Percentiles rank a stretch among this genome's conserved stretches.
phyloP scores from a whole-genome alignment of 345 rosid species.

The Hibiscus tridactylites region DNA sequence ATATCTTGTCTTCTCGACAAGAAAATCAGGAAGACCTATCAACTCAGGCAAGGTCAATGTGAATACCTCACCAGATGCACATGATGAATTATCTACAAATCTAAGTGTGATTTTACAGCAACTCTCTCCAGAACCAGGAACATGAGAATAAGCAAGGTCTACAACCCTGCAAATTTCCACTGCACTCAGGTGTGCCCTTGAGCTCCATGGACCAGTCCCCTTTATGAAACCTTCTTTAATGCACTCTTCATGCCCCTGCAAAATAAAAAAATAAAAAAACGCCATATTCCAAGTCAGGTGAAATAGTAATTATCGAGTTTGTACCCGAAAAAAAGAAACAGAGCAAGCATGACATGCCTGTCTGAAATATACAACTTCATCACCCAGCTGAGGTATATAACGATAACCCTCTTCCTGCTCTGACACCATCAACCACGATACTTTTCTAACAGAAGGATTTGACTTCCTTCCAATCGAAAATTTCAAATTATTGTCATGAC shows the following conservation, averaged over 20 bases:
- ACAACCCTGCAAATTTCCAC: constrained; percentile 79
- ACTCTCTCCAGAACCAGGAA: constrained; percentile 91
- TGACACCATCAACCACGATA: constrained; percentile 81
- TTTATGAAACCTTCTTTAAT: constrained; percentile 25
- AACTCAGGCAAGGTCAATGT: constrained; percentile 75
- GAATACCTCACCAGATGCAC: constrained; percentile 44
- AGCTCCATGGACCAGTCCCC: constrained; percentile 59
- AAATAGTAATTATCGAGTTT: neutral
- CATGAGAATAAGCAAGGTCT: constrained; percentile 56
- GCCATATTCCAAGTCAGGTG: constrained; percentile 5
- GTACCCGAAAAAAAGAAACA: neutral
- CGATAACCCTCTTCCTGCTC: constrained; percentile 84
- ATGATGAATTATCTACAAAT: constrained; percentile 59
- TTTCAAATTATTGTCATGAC: constrained; percentile 17
- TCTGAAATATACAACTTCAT: constrained; percentile 79
- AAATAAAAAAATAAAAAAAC: constrained; percentile 24
- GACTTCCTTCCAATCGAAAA: constrained; percentile 28
- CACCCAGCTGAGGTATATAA: constrained; percentile 88
- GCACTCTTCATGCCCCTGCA: constrained; percentile 86
- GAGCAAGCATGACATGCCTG: constrained; percentile 41
- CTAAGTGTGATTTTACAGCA: constrained; percentile 88
- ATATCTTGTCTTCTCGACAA: constrained; percentile 77
- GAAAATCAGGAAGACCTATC: constrained; percentile 71
- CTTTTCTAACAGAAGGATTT: constrained; percentile 34
- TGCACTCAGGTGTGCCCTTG: constrained; percentile 49